phyloP scores from a whole-genome alignment of 495 filamentous ascomycete genomes.

The Haplographium delicatum region DNA sequence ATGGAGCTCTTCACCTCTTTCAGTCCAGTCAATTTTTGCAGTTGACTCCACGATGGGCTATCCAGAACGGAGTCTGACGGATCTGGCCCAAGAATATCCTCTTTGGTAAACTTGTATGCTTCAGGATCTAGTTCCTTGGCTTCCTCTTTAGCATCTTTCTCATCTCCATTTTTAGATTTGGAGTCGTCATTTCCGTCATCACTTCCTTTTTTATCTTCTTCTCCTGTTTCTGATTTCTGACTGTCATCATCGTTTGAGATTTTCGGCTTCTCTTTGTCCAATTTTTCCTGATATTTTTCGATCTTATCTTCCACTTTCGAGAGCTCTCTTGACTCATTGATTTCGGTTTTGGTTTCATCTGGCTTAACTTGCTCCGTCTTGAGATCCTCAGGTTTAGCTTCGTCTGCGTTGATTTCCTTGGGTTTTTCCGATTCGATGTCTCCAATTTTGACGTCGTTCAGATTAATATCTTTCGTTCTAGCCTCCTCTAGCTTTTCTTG shows the following conservation, averaged over 20 bases:
- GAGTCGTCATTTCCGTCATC: neutral
- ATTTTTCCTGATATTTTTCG: no score
- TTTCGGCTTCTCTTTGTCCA: neutral
- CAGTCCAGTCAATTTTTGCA: slow-evolving; percentile 57
- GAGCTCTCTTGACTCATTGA: neutral
- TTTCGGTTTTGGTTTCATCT: neutral
- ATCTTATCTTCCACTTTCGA: neutral
- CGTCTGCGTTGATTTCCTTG: neutral
- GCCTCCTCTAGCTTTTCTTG: neutral
- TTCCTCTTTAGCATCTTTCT: neutral
- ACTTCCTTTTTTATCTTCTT: no score
- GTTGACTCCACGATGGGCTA: slow-evolving; percentile 47
- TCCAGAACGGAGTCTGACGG: slow-evolving; percentile 41
- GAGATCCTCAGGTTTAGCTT: neutral
- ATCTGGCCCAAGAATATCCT: slow-evolving; percentile 58
- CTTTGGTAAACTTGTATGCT: slow-evolving; percentile 38
- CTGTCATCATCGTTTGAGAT: neutral
- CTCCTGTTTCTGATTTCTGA: neutral
- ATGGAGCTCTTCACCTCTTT: slow-evolving; percentile 58
- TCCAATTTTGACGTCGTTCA: neutral
- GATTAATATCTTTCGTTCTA: neutral
- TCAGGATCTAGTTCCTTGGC: slow-evolving; percentile 21
- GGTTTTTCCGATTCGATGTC: neutral
- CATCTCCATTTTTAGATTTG: neutral
- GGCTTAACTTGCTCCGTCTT: no score